Evolutionary conservation across 306 rosid genomes (phyloP), one percentile per base, ranked within the genome.

Genomic region (Rosa lucieae): DNA sequence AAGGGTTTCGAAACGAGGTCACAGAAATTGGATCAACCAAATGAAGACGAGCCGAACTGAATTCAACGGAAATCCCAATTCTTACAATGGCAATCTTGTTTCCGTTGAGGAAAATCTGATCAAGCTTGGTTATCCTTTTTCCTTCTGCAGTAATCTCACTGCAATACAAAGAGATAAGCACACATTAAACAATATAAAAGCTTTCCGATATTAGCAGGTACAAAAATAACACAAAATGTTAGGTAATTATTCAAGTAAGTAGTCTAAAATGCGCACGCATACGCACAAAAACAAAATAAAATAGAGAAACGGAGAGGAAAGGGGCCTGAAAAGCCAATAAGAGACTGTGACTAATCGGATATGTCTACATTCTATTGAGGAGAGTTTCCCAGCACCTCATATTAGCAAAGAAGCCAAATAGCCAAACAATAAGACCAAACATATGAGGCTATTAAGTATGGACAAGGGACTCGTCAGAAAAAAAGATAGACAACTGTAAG

Each of bases 11-110:
- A 42, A 20, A 20, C 4, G 1, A 37, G 12, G 70, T 47, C 49
- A 68, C 52, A 9, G 8, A 40, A 18, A 43, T n/a, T 68, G 73
- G 8, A 40, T 18, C 7, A 39, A 39, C 26, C 70, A 35, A 21
- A 66, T 37, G 71, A 26, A 17, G 13, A 7, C 13, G 10, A 12
- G 35, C 9, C 3, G 2, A 1, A 39, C 10, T 67, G 47, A 17
- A 37, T 14, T 67, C 15, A 40, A 67, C 49, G 37, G 1, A 37
- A 2, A 20, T 17, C 51, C 6, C 58, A 74, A n/a, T 6, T 88
- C 98, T 95, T 88, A 95, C 99, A 88, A 95, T 93, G n/a, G 99
- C 98, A 89, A 93, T 95, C 85, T 95, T 93, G 96, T 95, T 95
- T 79, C 99, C 98, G 37, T 93, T 93, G 63, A 95, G 94, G 78